Evolutionary conservation across 1,284 basidiomycete genomes (phyloP), one percentile per base, ranked within the genome.

Genomic region (Veloboletus limbatus): DNA sequence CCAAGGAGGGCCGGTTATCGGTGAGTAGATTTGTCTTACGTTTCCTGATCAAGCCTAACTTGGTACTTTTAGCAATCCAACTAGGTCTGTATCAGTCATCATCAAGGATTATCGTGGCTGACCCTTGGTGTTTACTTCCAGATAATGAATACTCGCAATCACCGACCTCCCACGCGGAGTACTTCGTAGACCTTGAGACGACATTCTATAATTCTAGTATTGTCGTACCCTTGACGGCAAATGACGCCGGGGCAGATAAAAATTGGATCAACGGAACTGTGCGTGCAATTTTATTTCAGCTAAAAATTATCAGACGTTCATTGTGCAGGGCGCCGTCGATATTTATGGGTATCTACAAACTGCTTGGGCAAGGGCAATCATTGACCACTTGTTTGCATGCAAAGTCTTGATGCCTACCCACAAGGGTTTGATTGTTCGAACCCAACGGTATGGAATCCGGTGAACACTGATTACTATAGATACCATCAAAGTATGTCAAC

Each of bases 81-180:
- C 68, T 87, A 25, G 85, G 83, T 85, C 52, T 45, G 74, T 62
- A 70, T 54, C 35, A 16, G 28, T 32, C 37, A 8, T 32, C 16
- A 26, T 20, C 13, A 9, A 13, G 34, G 32, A 16, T n/a, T 3
- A 2, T 16, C 24, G 6, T 36, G 8, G n/a, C 25, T 28, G 30
- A 57, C 4, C 6, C 9, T 13, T 36, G 30, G 13, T 28, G 11
- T 24, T 21, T 38, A n/a, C 25, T 22, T 11, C 4, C 25, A 81
- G 89, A 92, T 58, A 92, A 92, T 46, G 90, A 92, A 63, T 91
- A 83, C 57, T 72, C 72, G 4, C 82, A 87, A 54, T 59, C 49
- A 20, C 63, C 72, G 32, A 43, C 58, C 5, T 56, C 67, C 4
- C 71, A 75, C 39, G 81, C 77, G 1, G 77, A 79, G 51, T 89